A percentile compares a stretch with the other conserved stretches of the same genome.
Conservation (phyloP, 2,329 filamentous ascomycete species). For the Mycosphaerelloides madeirae region DNA sequence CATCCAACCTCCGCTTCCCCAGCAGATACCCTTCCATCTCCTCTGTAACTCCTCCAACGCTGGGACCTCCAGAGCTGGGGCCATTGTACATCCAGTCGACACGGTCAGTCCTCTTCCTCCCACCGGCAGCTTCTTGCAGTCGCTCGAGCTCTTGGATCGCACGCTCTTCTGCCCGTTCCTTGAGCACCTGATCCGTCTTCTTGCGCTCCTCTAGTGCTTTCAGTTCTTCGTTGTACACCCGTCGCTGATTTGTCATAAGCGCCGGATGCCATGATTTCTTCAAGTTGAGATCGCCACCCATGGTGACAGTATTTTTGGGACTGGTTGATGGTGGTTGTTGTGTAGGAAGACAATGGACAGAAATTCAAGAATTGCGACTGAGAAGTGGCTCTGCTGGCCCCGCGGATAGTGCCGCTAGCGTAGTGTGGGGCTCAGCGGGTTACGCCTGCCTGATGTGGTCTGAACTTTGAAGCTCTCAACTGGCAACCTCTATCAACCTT, state of each 20-base stretch:
- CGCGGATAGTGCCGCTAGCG: background rate
- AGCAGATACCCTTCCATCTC: conserved; percentile 92
- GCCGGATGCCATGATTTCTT: conserved; percentile 91
- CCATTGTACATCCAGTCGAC: conserved; percentile 99
- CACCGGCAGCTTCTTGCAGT: conserved; percentile 83
- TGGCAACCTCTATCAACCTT: background rate
- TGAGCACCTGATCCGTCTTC: conserved; percentile 81
- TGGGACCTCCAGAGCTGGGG: conserved; percentile 69
- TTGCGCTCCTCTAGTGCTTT: conserved; percentile 93
- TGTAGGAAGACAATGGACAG: too few relatives aligned
- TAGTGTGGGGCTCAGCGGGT: background rate
- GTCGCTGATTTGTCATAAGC: conserved; percentile 82
- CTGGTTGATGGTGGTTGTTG: conserved; percentile 1
- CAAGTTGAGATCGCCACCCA: conserved; percentile 92
- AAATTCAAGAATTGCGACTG: background rate
- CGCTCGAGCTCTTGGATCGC: conserved; percentile 86
- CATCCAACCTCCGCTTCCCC: conserved; percentile 88
- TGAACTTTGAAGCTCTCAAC: conserved; percentile 1
- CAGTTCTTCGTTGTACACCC: conserved; percentile 87
- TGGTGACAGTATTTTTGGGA: conserved; percentile 47
- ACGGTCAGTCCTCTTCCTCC: conserved; percentile 70
- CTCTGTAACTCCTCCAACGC: conserved; percentile 61
- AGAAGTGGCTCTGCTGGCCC: background rate
- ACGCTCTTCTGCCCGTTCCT: conserved; percentile 90
- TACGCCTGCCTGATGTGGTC: background rate